Percentiles rank a stretch among this genome's conserved stretches.
Conservation (phyloP, 1,284 basidiomycete genomes). For the Moniliophthora roreri region DNA sequence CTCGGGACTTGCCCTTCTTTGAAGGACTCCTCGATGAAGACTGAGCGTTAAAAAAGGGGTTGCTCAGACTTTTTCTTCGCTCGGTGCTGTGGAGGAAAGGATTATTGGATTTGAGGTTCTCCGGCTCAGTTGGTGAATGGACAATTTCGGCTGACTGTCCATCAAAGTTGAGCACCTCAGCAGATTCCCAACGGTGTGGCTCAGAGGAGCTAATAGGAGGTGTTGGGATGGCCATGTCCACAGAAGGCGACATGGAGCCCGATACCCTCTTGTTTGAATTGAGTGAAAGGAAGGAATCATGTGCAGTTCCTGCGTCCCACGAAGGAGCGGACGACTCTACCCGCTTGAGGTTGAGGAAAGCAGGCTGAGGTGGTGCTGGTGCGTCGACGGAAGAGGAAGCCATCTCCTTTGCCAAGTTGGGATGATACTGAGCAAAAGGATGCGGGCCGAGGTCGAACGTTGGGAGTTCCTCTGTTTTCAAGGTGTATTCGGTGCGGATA, state of each 20-base stretch:
- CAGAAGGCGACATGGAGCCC: slow-evolving; percentile 46
- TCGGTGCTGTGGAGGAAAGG: slow-evolving; percentile 43
- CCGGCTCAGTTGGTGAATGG: slow-evolving; percentile 22
- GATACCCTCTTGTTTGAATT: slow-evolving; percentile 32
- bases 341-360: slow-evolving; percentile 36
- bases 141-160: slow-evolving; percentile 27
- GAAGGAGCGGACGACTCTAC: slow-evolving; percentile 41
- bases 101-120: slow-evolving; percentile 26
- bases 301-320: slow-evolving; percentile 55
- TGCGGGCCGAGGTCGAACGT: slow-evolving; percentile 33
- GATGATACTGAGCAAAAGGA: slow-evolving; percentile 51
- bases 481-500: slow-evolving; percentile 48
- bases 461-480: slow-evolving; percentile 35
- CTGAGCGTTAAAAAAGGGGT: slow-evolving; percentile 66
- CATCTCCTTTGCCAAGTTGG: slow-evolving; percentile 53
- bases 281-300: slow-evolving; percentile 51
- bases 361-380: slow-evolving; percentile 39
- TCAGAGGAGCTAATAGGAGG: slow-evolving; percentile 49
- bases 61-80: slow-evolving; percentile 41
- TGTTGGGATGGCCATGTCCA: slow-evolving; percentile 57
- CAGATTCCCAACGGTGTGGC: slow-evolving; percentile 68
- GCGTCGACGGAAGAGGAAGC: slow-evolving; percentile 28
- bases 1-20: slow-evolving; percentile 25
- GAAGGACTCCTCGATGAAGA: slow-evolving; percentile 18
- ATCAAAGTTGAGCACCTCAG: slow-evolving; percentile 58